A percentile compares a stretch with the other conserved stretches of the same genome.
These are phyloP conservation scores for Magnusiomyces magnusii DNA, from an alignment of 1,139 yeast genomes.

Conservation along the genomic window DNA sequence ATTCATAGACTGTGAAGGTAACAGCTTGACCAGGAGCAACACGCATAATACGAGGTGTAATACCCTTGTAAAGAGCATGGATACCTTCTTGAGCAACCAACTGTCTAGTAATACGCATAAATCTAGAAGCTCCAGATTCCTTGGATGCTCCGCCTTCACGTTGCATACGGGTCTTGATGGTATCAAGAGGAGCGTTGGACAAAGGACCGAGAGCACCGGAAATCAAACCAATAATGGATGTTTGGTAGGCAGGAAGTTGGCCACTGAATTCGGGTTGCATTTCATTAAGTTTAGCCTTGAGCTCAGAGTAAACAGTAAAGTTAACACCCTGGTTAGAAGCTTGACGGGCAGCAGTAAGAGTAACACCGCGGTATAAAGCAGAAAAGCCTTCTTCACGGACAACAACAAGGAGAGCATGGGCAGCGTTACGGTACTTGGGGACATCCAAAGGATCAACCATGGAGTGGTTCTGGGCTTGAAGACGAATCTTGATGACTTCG, in stretches of 20 bases:
- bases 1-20: conserved; percentile 94
- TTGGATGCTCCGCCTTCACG: conserved; percentile 66
- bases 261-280: conserved; percentile 48
- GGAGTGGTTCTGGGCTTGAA: conserved; percentile 93
- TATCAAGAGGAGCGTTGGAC: conserved; percentile 95
- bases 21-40: conserved; percentile 99
- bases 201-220: conserved; percentile 98
- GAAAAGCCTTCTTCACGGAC: conserved; percentile 85
- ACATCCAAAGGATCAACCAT: conserved; percentile 71
- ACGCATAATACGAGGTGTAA: conserved; percentile 98
- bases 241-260: conserved; percentile 83
- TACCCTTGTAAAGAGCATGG: conserved; percentile 87
- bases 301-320: conserved; percentile 87
- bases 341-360: conserved; percentile 94
- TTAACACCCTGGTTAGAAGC: conserved; percentile 99
- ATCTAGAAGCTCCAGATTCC: conserved; percentile 69
- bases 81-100: conserved; percentile 85
- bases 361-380: conserved; percentile 92
- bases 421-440: conserved; percentile 89
- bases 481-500: conserved; percentile 93
- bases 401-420: conserved; percentile 81
- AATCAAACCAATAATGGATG: conserved; percentile 80
- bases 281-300: conserved; percentile 63
- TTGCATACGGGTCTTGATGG: conserved; percentile 95
- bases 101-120: conserved; percentile 70